Evolutionary conservation across 179 eudicot genomes (phyloP).

Genomic region (Beta corolliflora): DNA sequence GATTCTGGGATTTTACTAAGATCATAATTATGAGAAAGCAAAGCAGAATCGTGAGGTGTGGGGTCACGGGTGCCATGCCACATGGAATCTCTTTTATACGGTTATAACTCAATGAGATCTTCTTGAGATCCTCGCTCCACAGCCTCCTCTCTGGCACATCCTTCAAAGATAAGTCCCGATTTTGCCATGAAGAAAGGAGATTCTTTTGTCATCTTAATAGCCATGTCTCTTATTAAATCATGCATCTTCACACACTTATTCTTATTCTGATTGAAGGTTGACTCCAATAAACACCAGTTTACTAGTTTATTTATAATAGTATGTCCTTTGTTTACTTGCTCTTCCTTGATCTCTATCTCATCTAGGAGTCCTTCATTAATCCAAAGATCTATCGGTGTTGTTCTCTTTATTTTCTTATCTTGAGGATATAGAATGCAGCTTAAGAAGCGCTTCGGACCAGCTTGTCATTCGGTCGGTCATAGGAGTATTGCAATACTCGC

Average conservation of each 20-base stretch:
- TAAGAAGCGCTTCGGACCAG: slow-evolving; percentile 14
- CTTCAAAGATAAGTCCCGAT: not conserved
- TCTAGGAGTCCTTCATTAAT: slow-evolving; percentile 26
- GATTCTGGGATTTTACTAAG: slow-evolving; percentile 15
- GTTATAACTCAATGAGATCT: slow-evolving; percentile 14
- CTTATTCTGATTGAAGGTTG: too few relatives aligned
- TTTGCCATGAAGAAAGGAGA: not conserved
- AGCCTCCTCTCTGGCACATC: slow-evolving; percentile 17
- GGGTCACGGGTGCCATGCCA: slow-evolving; percentile 17
- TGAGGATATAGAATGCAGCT: slow-evolving; percentile 28
- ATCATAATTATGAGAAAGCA: not conserved
- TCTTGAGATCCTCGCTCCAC: slow-evolving; percentile 22
- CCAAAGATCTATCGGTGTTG: slow-evolving; percentile 20
- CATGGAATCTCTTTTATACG: slow-evolving; percentile 7
- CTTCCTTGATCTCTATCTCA: slow-evolving; percentile 5
- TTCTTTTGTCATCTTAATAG: not conserved
- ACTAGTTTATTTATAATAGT: too few relatives aligned
- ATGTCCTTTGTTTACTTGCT: slow-evolving; percentile 1
- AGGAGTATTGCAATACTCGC: slow-evolving; percentile 11
- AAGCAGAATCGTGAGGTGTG: slow-evolving; percentile 12
- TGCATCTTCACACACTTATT: too few relatives aligned
- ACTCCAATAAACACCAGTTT: too few relatives aligned
- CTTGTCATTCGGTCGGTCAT: slow-evolving; percentile 14
- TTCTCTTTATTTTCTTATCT: slow-evolving; percentile 6
- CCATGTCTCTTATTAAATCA: slow-evolving; percentile 18